phyloP scores from a whole-genome alignment of 352 stramenopile species.

The Pythium phragmiticola region DNA sequence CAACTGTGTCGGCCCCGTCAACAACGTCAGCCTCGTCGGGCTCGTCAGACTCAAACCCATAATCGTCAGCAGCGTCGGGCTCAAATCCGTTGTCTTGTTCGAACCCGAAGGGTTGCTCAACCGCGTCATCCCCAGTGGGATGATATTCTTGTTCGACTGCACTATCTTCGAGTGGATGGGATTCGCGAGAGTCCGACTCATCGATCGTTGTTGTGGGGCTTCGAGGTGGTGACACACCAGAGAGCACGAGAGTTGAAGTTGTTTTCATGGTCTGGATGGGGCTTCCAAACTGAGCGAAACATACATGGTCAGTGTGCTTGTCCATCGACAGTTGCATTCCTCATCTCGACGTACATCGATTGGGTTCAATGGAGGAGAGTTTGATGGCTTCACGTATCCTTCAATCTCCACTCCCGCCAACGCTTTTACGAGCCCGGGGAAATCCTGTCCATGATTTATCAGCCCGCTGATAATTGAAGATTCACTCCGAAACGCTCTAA shows the following conservation, averaged over 20 bases:
- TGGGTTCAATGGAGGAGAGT: neutral
- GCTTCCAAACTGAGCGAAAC: conserved; percentile 21
- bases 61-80: neutral
- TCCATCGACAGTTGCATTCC: neutral
- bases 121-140: neutral
- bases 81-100: neutral
- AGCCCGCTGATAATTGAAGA: neutral
- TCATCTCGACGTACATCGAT: conserved; percentile 14
- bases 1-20: too few species aligned
- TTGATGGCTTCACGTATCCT: conserved; percentile 18
- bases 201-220: conserved; percentile 12
- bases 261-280: conserved; percentile 29
- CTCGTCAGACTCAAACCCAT: neutral
- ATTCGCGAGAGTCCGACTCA: conserved; percentile 2
- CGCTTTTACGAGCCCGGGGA: conserved; percentile 27
- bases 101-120: neutral
- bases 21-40: neutral
- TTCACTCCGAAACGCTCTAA: neutral
- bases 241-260: conserved; percentile 14
- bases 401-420: conserved; percentile 26
- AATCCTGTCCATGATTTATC: conserved; percentile 18
- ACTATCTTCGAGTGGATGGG: neutral
- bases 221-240: neutral
- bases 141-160: conserved; percentile 1
- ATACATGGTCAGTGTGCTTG: neutral